Evolutionary conservation across 2,329 filamentous ascomycete genomes (phyloP), one percentile per base, ranked within the genome.

Genomic region (Phialophora expanda): DNA sequence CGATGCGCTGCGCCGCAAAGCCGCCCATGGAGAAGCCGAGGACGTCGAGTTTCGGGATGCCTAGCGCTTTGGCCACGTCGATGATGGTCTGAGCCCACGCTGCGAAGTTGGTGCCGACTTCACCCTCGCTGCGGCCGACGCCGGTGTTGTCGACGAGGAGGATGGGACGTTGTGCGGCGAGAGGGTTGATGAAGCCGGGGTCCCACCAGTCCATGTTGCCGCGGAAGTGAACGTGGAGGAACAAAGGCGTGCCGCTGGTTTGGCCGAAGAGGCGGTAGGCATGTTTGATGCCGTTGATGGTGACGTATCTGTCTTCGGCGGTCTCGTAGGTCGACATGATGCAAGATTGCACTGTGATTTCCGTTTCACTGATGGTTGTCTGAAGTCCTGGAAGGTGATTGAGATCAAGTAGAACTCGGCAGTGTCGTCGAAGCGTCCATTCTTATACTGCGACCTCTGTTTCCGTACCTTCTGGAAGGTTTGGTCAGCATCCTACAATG

Each of bases 1-100:
- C 80, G 3, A 83, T 73, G 56, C 82, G 72, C 67, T 84, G 83
- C 6, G 80, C 82, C 4, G 78, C 78, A 34, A 75, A 77, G 0
- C 82, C 83, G 14, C 83, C 82, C 78, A 85, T 82, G 9, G 80
- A 83, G 72, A 82, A 85, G 1, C 83, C 83, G 48, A 85, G 63
- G 7, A 85, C 68, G 64, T 85, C 82, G 55, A 79, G 74, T 57
- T 79, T 70, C 0, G 62, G 34, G n/a, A 82, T 68, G 1, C 61
- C 60, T 14, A 81, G 66, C 2, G 75, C 73, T 0, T 62, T 26
- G 11, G 78, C 64, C 34, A 80, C 71, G 12, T 64, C 58, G 48
- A 69, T 72, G 48, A 72, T 71, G 55, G 66, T 68, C 50, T 69
- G 69, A 5, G 78, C 78, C 66, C 80, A 78, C 2, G 74, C 76